Evolutionary conservation across 2,329 filamentous ascomycete genomes (phyloP).

Genomic region (Sporothrix euskadiensis): DNA sequence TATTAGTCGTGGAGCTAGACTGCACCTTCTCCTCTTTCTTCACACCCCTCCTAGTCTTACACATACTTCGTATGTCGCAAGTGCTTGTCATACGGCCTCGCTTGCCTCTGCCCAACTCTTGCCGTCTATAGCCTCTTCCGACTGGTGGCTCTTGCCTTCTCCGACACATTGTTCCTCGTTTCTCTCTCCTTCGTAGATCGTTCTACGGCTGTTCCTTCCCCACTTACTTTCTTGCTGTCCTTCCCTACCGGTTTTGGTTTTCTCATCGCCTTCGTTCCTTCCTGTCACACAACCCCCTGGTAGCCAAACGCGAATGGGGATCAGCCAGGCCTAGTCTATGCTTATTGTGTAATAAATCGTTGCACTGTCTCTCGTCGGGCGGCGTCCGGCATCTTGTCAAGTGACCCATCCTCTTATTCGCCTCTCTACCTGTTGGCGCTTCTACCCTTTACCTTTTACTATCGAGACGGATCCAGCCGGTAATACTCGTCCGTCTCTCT

Average conservation of each 20-base stretch:
- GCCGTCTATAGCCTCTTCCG: slow-evolving; percentile 11
- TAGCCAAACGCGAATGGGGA: background rate
- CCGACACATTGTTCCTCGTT: background rate
- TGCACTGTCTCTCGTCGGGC: background rate
- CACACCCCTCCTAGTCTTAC: background rate
- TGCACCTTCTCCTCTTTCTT: background rate
- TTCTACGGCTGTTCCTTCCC: background rate
- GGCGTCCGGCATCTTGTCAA: slow-evolving; percentile 8
- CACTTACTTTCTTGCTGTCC: background rate
- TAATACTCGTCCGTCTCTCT: background rate
- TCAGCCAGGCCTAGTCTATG: background rate
- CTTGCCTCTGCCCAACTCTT: slow-evolving; percentile 5
- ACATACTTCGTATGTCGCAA: background rate
- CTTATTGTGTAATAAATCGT: slow-evolving; percentile 19
- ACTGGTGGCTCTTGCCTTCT: slow-evolving; percentile 17
- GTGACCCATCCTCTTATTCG: background rate
- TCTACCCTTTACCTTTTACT: no score
- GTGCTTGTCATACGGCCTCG: slow-evolving; percentile 7
- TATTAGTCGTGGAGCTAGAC: slow-evolving; percentile 12
- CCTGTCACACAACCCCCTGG: slow-evolving; percentile 1
- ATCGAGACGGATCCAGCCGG: background rate
- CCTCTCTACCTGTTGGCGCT: background rate
- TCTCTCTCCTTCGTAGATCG: slow-evolving; percentile 11
- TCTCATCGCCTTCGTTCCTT: background rate
- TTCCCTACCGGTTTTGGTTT: background rate